phyloP scores from a whole-genome alignment of 192 early-diverging fungal genomes.

The Backusella macrospora region DNA sequence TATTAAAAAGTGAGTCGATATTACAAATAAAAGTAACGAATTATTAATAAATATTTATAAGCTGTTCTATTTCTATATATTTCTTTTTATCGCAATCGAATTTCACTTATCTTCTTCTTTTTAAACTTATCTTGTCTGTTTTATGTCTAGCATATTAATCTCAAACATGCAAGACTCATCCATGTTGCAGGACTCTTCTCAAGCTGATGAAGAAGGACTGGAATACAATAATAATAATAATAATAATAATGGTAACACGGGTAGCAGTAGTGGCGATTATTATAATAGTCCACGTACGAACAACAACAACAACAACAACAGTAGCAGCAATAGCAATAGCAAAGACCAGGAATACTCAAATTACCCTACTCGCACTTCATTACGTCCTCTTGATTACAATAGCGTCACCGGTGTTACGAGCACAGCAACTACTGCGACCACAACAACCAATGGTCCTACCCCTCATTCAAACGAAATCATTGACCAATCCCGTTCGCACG shows the following conservation, averaged over 20 bases:
- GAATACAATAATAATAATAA: neutral
- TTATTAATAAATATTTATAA: neutral
- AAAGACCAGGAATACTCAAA: neutral
- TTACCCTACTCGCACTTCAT: neutral
- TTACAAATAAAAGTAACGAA: neutral
- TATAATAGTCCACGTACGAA: constrained; percentile 4
- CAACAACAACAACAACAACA: neutral
- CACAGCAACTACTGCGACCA: too few species aligned
- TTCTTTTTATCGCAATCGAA: neutral
- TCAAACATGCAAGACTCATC: neutral
- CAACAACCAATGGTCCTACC: neutral
- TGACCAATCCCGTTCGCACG: constrained; percentile 55
- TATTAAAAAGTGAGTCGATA: neutral
- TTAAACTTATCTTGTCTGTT: neutral
- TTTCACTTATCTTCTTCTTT: neutral
- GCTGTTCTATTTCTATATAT: neutral
- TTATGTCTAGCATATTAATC: neutral
- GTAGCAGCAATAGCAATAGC: too few species aligned
- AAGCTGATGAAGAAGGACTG: neutral
- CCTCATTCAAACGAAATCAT: constrained; percentile 43
- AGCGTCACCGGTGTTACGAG: neutral
- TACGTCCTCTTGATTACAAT: neutral
- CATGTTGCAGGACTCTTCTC: neutral
- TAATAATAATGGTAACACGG: neutral
- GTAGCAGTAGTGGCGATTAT: neutral